A percentile compares a stretch with the other conserved stretches of the same genome.
phyloP scores from a whole-genome alignment of 306 rosid genomes.

The Biancaea sappan region DNA sequence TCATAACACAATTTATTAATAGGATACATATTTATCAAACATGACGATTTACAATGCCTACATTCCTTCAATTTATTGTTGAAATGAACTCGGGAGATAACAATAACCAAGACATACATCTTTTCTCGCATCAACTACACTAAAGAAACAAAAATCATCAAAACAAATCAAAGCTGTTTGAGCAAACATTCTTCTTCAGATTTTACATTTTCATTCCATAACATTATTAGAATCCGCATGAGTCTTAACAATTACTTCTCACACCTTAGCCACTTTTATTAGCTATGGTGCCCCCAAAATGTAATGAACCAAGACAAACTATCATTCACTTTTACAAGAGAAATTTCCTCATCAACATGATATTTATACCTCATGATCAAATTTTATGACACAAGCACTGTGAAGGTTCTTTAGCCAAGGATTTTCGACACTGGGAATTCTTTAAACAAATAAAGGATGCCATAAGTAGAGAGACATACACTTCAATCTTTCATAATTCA shows the following conservation, averaged over 20 bases:
- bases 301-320: slow-evolving; percentile 3
- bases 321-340: not conserved
- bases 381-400: not conserved
- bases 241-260: slow-evolving; percentile 2
- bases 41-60: not conserved
- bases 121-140: not conserved
- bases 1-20: slow-evolving; percentile 28
- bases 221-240: not conserved
- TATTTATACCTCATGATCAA: not conserved
- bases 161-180: not conserved
- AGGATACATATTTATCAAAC: not conserved
- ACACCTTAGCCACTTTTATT: slow-evolving; percentile 8
- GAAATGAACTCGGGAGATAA: not conserved
- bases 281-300: not conserved
- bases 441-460: slow-evolving; percentile 22
- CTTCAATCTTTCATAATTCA: no score
- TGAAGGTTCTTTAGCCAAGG: not conserved
- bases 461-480: no score
- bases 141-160: not conserved
- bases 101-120: not conserved
- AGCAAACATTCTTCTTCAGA: not conserved
- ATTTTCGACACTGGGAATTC: not conserved
- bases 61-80: not conserved
- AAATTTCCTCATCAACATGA: not conserved
- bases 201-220: not conserved